A percentile compares a stretch with the other conserved stretches of the same genome.
phyloP scores from a whole-genome alignment of 495 filamentous ascomycete genomes.

The Apodospora peruviana region DNA sequence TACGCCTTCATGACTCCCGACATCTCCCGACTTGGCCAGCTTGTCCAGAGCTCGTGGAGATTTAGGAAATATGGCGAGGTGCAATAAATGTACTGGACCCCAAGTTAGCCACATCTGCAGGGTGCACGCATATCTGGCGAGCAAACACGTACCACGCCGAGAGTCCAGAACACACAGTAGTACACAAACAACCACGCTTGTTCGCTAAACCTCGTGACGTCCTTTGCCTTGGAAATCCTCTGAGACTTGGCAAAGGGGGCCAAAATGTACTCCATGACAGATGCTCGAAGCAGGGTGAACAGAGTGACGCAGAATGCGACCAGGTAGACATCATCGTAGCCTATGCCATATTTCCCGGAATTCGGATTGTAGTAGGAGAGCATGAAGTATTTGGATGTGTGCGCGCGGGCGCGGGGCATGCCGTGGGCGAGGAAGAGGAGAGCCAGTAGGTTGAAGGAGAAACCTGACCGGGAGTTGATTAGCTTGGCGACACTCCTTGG shows the following conservation, averaged over 20 bases:
- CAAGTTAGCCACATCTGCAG: slow-evolving; percentile 15
- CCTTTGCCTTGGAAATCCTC: slow-evolving; percentile 70
- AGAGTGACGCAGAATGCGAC: slow-evolving; percentile 74
- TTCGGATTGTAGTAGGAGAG: slow-evolving; percentile 73
- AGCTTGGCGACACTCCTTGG: too few species aligned
- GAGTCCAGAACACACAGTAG: slow-evolving; percentile 67
- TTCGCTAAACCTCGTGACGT: slow-evolving; percentile 75
- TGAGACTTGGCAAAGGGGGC: slow-evolving; percentile 62
- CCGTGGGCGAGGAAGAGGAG: slow-evolving; percentile 73
- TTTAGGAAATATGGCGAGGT: slow-evolving; percentile 75
- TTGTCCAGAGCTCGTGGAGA: slow-evolving; percentile 70
- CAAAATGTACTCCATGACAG: slow-evolving; percentile 78
- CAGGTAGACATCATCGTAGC: slow-evolving; percentile 73
- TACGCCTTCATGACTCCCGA: slow-evolving; percentile 78
- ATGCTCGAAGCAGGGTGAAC: slow-evolving; percentile 82
- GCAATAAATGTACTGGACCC: slow-evolving; percentile 68
- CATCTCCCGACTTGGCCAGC: slow-evolving; percentile 73
- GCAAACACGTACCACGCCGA: slow-evolving; percentile 82
- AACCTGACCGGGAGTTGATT: too few species aligned
- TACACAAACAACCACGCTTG: slow-evolving; percentile 88
- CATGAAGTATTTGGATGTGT: slow-evolving; percentile 78
- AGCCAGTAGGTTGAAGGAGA: slow-evolving; percentile 52
- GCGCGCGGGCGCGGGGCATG: slow-evolving; percentile 70
- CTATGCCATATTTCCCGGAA: slow-evolving; percentile 63
- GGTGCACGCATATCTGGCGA: too few species aligned